These are phyloP conservation scores for Tylopilus vinaceipallidus DNA, from an alignment of 768 basidiomycete species.

Conservation along the genomic window DNA sequence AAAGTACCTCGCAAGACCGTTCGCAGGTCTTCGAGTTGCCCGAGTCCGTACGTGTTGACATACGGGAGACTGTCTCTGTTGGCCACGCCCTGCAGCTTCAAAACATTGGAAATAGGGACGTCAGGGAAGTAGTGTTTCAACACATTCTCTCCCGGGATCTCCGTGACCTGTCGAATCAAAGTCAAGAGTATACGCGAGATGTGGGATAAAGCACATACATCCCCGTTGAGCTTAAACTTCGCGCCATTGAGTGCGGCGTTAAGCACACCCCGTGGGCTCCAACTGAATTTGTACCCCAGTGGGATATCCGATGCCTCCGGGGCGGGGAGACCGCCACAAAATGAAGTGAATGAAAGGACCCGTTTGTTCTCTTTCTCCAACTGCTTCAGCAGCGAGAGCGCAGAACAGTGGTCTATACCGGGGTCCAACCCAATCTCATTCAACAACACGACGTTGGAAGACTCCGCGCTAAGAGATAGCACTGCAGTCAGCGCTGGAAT, in stretches of 20 bases:
- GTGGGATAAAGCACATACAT: constrained; percentile 39
- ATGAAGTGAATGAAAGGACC: constrained; percentile 76
- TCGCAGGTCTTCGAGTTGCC: constrained; percentile 39
- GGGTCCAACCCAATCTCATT: constrained; percentile 93
- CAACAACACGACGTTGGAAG: constrained; percentile 67
- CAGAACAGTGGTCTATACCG: constrained; percentile 87
- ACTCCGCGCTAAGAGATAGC: constrained; percentile 47
- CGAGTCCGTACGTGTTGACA: constrained; percentile 59
- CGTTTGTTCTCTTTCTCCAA: constrained; percentile 50
- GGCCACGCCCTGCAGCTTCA: constrained; percentile 78
- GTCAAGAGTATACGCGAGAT: not conserved
- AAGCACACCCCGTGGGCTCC: constrained; percentile 87
- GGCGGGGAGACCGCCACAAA: constrained; percentile 90
- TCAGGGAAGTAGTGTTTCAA: constrained; percentile 57
- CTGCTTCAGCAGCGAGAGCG: constrained; percentile 62
- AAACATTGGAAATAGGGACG: constrained; percentile 61
- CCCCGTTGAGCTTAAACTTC: constrained; percentile 52
- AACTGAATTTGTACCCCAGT: constrained; percentile 90
- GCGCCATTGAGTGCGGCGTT: constrained; percentile 77
- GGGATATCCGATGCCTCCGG: constrained; percentile 61
- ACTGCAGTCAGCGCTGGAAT: not conserved
- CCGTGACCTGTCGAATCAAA: constrained; percentile 35
- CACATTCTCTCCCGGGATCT: constrained; percentile 52
- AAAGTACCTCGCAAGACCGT: constrained; percentile 85
- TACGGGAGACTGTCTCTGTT: constrained; percentile 84